Evolutionary conservation across 768 basidiomycete species (phyloP).

Genomic region (Strobilomyces dryophilus): DNA sequence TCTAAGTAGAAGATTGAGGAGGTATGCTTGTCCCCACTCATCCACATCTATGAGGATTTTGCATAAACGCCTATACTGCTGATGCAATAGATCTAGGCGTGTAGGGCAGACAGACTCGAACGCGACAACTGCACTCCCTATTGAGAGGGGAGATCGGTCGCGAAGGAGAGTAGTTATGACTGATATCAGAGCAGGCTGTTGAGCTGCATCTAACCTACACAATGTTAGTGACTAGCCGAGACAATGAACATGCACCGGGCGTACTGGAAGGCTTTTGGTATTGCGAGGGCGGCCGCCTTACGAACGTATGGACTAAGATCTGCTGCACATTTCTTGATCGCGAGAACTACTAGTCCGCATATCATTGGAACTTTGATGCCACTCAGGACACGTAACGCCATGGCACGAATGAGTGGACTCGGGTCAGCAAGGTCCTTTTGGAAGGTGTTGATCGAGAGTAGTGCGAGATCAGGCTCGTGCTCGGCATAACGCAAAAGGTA

Average conservation of each 20-base stretch:
- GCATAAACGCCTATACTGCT: conserved; percentile 83
- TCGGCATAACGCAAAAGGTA: conserved; percentile 94
- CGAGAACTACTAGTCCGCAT: conserved; percentile 76
- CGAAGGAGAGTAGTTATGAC: conserved; percentile 60
- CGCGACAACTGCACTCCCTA: conserved; percentile 82
- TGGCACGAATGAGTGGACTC: conserved; percentile 91
- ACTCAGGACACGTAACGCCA: conserved; percentile 91
- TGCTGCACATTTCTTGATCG: conserved; percentile 87
- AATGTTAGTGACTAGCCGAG: neutral
- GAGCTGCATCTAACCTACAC: conserved; percentile 66
- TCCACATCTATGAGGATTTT: conserved; percentile 84
- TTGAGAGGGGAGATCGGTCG: conserved; percentile 81
- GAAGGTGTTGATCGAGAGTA: conserved; percentile 97
- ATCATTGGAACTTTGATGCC: conserved; percentile 91
- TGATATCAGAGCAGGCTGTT: conserved; percentile 66
- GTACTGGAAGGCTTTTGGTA: conserved; percentile 81
- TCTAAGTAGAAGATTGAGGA: conserved; percentile 71
- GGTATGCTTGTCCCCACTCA: conserved; percentile 91
- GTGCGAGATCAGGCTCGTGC: conserved; percentile 88
- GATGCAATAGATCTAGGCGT: conserved; percentile 82
- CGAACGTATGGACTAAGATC: conserved; percentile 95
- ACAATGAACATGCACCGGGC: conserved; percentile 24
- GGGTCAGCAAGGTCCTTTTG: conserved; percentile 93
- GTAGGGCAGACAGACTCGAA: conserved; percentile 87
- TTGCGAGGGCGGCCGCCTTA: conserved; percentile 86